A percentile compares a stretch with the other conserved stretches of the same genome.
These are phyloP conservation scores for Ophiostoma novo-ulmi DNA, from an alignment of 2,329 filamentous ascomycete species.

Conservation along the genomic window DNA sequence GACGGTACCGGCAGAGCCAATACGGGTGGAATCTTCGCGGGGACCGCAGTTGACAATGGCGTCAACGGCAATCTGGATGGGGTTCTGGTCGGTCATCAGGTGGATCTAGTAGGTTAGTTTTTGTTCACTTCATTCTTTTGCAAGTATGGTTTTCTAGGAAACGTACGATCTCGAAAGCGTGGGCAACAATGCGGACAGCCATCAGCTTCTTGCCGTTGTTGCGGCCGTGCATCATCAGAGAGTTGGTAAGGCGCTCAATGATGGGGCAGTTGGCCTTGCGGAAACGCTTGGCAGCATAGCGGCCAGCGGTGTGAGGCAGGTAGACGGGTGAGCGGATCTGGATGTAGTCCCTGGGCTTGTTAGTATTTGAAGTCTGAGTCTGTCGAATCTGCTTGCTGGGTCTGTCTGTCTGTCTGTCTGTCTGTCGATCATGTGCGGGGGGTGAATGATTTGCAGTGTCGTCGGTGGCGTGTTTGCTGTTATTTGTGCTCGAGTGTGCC, in stretches of 20 bases:
- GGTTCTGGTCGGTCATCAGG: slow-evolving; percentile 99
- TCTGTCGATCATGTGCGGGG: not conserved
- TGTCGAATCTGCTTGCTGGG: not conserved
- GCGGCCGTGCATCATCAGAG: slow-evolving; percentile 99
- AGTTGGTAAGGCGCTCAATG: slow-evolving; percentile 99
- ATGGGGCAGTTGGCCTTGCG: slow-evolving; percentile 99
- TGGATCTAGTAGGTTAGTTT: slow-evolving; percentile 62
- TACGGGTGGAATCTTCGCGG: slow-evolving; percentile 99
- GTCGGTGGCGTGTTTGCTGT: not conserved
- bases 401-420: slow-evolving; percentile 7
- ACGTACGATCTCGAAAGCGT: slow-evolving; percentile 96
- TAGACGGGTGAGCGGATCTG: slow-evolving; percentile 99
- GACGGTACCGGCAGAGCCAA: slow-evolving; percentile 98
- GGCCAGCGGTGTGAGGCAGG: slow-evolving; percentile 96
- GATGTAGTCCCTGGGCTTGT: slow-evolving; percentile 80
- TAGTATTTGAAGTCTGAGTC: not conserved
- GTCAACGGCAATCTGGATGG: slow-evolving; percentile 98
- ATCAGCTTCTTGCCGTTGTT: slow-evolving; percentile 99
- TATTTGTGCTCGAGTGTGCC: not conserved
- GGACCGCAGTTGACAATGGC: slow-evolving; percentile 99
- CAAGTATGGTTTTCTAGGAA: too few species aligned
- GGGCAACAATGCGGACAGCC: slow-evolving; percentile 98
- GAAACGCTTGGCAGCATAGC: slow-evolving; percentile 99
- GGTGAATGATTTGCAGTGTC: not conserved
- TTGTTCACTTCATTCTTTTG: not conserved